These are phyloP conservation scores for Ceratocystiopsis sp. DNA, from an alignment of 2,329 filamentous ascomycete genomes.

Conservation along the genomic window DNA sequence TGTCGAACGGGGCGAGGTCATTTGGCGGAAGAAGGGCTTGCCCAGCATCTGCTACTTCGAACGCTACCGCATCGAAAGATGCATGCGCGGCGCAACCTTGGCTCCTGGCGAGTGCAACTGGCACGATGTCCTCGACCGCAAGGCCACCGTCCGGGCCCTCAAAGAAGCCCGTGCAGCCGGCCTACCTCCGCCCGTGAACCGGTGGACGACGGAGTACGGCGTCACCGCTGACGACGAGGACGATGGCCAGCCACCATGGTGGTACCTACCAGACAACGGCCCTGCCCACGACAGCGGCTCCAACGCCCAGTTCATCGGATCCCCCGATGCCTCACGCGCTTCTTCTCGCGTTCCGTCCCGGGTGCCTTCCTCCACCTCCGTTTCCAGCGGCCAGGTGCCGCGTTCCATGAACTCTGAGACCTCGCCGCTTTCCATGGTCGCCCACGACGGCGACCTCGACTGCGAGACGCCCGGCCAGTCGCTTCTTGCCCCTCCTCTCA, in stretches of 20 bases:
- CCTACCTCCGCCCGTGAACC: slow-evolving; percentile 38
- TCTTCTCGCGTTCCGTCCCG: slow-evolving; percentile 27
- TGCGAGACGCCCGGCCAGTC: too few relatives aligned
- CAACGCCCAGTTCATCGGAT: not conserved
- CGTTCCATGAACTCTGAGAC: slow-evolving; percentile 19
- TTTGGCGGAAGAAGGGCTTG: slow-evolving; percentile 80
- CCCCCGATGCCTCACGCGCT: slow-evolving; percentile 13
- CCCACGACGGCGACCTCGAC: slow-evolving; percentile 20
- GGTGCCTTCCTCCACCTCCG: slow-evolving; percentile 29
- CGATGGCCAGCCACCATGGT: slow-evolving; percentile 21
- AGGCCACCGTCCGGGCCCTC: slow-evolving; percentile 37
- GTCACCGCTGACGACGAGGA: slow-evolving; percentile 33
- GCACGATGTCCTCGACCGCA: slow-evolving; percentile 39
- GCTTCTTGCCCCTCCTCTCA: too few relatives aligned
- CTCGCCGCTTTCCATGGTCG: slow-evolving; percentile 11
- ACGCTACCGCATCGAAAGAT: slow-evolving; percentile 60
- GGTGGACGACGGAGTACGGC: slow-evolving; percentile 76
- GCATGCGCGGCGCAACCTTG: slow-evolving; percentile 43
- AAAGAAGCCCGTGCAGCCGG: slow-evolving; percentile 33
- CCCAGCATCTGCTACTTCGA: slow-evolving; percentile 73
- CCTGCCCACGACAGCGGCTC: not conserved
- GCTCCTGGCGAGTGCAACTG: slow-evolving; percentile 44
- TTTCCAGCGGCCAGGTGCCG: slow-evolving; percentile 17
- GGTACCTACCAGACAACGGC: slow-evolving; percentile 14
- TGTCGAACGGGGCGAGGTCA: slow-evolving; percentile 83